Evolutionary conservation across 1,139 yeast genomes (phyloP).

Genomic region (Suhomyces bribrorum): DNA sequence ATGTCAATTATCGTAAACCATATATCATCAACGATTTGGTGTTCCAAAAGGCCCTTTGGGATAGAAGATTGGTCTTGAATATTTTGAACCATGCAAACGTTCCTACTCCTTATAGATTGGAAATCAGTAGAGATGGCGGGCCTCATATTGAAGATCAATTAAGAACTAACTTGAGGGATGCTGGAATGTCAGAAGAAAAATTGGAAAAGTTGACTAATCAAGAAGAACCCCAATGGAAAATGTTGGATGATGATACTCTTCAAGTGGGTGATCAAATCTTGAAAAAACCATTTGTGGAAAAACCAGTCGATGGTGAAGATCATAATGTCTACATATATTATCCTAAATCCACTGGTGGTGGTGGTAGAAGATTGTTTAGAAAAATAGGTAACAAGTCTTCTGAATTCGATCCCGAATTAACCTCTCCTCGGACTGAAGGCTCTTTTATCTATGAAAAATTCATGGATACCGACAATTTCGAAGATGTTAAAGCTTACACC

Average conservation of each 20-base stretch:
- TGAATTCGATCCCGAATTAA: conserved; percentile 85
- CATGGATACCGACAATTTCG: conserved; percentile 97
- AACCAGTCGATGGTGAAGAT: conserved; percentile 98
- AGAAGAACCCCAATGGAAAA: conserved; percentile 80
- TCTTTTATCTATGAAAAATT: conserved; percentile 91
- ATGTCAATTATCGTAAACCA: conserved; percentile 88
- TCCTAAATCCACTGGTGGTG: conserved; percentile 89
- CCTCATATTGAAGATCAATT: conserved; percentile 73
- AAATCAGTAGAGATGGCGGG: conserved; percentile 95
- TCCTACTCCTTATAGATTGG: conserved; percentile 84
- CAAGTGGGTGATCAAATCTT: conserved; percentile 70
- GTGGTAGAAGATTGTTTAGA: conserved; percentile 91
- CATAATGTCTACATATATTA: conserved; percentile 95
- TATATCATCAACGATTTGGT: conserved; percentile 84
- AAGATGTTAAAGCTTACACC: conserved; percentile 97
- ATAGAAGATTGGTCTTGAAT: conserved; percentile 81
- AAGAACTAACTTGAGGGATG: conserved; percentile 42
- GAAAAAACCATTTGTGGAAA: conserved; percentile 92
- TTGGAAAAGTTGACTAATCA: conserved; percentile 62
- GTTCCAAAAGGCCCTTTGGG: conserved; percentile 95
- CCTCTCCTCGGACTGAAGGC: conserved; percentile 81
- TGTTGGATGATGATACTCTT: conserved; percentile 88
- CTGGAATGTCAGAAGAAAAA: conserved; percentile 44
- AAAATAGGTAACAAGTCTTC: conserved; percentile 97
- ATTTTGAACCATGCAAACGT: conserved; percentile 82